Base-by-base conservation (phyloP, 192 early-diverging fungal species). In the Backusella macrospora region DNA sequence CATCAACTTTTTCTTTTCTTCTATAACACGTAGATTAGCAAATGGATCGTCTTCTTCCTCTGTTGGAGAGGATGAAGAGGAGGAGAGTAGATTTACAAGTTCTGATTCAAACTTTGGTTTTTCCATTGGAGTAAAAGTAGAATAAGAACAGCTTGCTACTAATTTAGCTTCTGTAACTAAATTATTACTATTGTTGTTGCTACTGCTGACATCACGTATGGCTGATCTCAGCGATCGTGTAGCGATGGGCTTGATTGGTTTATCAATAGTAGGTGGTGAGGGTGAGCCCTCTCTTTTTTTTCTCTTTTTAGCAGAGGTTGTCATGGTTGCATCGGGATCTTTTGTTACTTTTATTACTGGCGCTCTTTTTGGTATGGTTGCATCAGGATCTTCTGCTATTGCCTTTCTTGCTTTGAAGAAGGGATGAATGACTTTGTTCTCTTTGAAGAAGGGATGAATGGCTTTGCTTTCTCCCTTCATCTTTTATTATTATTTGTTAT, bases 31-130 rank as follows among this genome's bases (percentile, higher is more conserved):
- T 34, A 34, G 29, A 34, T 34, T 34, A 34, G 29, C 65, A 40
- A 42, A 66, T 3, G 40, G 12, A 23, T 66, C n/a, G 21, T 43
- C 39, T 40, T 42, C 37, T 6, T 65, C 6, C 42, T 40, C 16
- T 66, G n/a, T 38, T 42, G 65, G 37, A 18, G 16, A 34, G 0
- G 29, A 34, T 34, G 29, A 34, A 0, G 2, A 34, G 29, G 29
- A 34, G 29, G 29, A 34, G 4, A 6, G 10, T 7, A 4, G 37
- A 5, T 40, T 4, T 5, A n/a, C 37, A 42, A n/a, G 1, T 18
- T 66, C 38, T 1, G 65, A 66, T 21, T 40, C n/a, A 38, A 66
- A 66, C 21, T 43, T 43, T 9, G 65, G 65, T 66, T 66, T 66
- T n/a, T 40, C 39, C 5, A 23, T 66, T 18, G 65, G 65, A 18